A percentile compares a stretch with the other conserved stretches of the same genome.
Evolutionary conservation across 2,329 filamentous ascomycete species (phyloP).

Genomic region (Aspergillus sp.): DNA sequence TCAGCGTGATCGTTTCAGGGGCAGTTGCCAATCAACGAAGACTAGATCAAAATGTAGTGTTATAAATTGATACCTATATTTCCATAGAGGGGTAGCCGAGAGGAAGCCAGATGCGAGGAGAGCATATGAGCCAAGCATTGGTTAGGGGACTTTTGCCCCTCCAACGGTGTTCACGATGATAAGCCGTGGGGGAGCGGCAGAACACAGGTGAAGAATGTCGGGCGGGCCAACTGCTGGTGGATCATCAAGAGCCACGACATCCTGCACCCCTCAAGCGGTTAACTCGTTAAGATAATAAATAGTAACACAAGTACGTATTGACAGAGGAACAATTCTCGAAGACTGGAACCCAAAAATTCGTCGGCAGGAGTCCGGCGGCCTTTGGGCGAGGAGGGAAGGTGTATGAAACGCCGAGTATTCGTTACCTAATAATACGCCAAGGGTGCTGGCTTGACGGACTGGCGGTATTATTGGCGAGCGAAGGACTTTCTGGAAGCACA

Average conservation of each 20-base stretch:
- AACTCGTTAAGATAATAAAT: neutral
- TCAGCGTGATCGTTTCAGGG: no score
- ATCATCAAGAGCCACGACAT: neutral
- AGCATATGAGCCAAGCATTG: slow-evolving; percentile 6
- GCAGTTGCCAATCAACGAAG: no score
- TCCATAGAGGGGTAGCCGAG: neutral
- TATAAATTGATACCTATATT: neutral
- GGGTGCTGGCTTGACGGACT: neutral
- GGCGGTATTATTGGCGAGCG: neutral
- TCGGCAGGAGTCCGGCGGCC: neutral
- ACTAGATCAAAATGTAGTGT: neutral
- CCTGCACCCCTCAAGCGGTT: neutral
- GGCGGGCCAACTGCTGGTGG: neutral
- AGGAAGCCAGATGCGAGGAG: neutral
- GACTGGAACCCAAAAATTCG: slow-evolving; percentile 2
- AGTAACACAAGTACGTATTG: neutral
- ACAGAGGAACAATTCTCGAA: neutral
- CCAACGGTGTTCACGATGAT: neutral
- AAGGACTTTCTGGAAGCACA: slow-evolving; percentile 13
- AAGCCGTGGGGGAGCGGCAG: slow-evolving; percentile 9
- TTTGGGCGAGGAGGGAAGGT: neutral
- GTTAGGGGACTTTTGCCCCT: slow-evolving; percentile 4
- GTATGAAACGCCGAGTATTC: slow-evolving; percentile 6
- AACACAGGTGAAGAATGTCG: neutral
- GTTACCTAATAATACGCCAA: slow-evolving; percentile 14